Conservation (phyloP, 345 rosid genomes). For the Noccaea bulbosa region DNA sequence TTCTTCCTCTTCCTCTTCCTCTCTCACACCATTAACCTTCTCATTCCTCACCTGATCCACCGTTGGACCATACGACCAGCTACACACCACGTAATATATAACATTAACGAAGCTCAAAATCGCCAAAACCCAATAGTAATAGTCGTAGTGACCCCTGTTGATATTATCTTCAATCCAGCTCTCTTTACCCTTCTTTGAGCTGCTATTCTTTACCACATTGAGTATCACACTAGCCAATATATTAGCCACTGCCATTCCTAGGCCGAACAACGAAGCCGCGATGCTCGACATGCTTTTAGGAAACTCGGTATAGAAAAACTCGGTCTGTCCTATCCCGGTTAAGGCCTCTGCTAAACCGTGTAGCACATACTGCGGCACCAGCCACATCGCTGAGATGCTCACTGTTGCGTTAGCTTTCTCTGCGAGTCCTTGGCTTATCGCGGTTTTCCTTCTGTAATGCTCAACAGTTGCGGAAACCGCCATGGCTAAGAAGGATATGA, state of each 20-base stretch:
- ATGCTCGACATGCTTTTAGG: slow-evolving; percentile 84
- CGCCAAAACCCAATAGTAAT: slow-evolving; percentile 79
- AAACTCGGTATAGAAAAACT: slow-evolving; percentile 76
- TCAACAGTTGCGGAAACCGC: slow-evolving; percentile 63
- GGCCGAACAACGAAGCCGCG: slow-evolving; percentile 61
- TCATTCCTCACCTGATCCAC: slow-evolving; percentile 46
- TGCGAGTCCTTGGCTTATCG: slow-evolving; percentile 55
- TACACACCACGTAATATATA: slow-evolving; percentile 66
- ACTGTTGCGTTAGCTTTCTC: slow-evolving; percentile 48
- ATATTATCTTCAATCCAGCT: slow-evolving; percentile 78
- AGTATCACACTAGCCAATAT: slow-evolving; percentile 64
- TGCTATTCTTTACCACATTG: slow-evolving; percentile 50
- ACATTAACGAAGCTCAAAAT: slow-evolving; percentile 60
- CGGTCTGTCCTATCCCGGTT: slow-evolving; percentile 70
- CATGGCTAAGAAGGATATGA: slow-evolving; percentile 63
- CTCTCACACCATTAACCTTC: slow-evolving; percentile 48
- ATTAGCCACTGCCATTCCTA: slow-evolving; percentile 74
- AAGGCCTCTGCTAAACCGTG: slow-evolving; percentile 83
- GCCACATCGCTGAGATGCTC: slow-evolving; percentile 83
- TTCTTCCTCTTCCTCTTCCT: slow-evolving; percentile 47
- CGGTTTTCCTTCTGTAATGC: slow-evolving; percentile 60
- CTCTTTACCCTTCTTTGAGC: slow-evolving; percentile 49
- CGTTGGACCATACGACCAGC: slow-evolving; percentile 78
- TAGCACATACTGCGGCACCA: slow-evolving; percentile 61
- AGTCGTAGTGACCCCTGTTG: slow-evolving; percentile 74